Percentiles rank a stretch among this genome's conserved stretches.
Evolutionary conservation across 2,329 filamentous ascomycete genomes (phyloP).

Genomic region (Fusarium subtropicale): DNA sequence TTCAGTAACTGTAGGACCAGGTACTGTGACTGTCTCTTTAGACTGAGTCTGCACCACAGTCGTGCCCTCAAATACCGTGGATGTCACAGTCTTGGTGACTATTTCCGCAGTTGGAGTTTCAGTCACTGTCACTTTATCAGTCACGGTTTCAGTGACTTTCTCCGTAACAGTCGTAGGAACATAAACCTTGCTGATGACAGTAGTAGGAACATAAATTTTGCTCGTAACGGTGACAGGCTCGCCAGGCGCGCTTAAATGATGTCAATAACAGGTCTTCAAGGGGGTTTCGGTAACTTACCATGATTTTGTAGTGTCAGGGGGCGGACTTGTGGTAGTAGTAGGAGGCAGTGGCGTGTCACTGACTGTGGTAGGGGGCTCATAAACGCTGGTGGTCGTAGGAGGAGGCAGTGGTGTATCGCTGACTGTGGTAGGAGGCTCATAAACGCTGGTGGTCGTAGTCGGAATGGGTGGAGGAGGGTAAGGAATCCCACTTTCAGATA

Average conservation of each 20-base stretch:
- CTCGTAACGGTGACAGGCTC: background rate
- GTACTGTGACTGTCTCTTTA: conserved; percentile 10
- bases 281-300: conserved; percentile 6
- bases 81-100: background rate
- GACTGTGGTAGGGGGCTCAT: conserved; percentile 6
- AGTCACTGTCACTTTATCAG: conserved; percentile 4
- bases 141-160: conserved; percentile 10
- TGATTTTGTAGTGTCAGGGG: conserved; percentile 13
- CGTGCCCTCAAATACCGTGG: conserved; percentile 8
- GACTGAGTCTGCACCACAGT: conserved; percentile 17
- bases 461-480: background rate
- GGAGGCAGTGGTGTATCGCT: background rate
- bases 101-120: conserved; percentile 6
- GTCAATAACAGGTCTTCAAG: conserved; percentile 1
- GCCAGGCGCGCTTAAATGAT: conserved; percentile 5
- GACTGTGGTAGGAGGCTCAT: conserved; percentile 6
- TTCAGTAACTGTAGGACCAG: background rate
- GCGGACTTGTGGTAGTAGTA: conserved; percentile 3
- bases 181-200: conserved; percentile 4
- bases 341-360: conserved; percentile 1
- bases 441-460: background rate
- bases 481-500: background rate
- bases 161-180: background rate
- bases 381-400: background rate
- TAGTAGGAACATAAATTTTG: background rate